Evolutionary conservation across 2,329 filamentous ascomycete genomes (phyloP), one percentile per base, ranked within the genome.

Genomic region (Aciculosporium take): DNA sequence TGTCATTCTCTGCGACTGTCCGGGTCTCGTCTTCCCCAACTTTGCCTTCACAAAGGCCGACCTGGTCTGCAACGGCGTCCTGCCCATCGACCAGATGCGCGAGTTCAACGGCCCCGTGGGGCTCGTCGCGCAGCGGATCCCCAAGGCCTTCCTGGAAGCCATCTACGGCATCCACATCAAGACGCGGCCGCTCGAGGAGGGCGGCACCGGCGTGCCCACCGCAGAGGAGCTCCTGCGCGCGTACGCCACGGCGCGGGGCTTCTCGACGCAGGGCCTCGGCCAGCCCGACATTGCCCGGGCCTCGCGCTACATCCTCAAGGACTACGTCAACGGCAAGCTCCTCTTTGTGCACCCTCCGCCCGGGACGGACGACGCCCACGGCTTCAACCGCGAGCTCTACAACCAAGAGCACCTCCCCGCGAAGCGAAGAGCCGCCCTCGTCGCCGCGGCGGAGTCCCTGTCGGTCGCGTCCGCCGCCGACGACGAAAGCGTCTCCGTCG

Each of bases 21-120:
- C 91, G 8, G 91, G 91, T 80, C 79, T 98, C 17, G 93, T 98
- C 1, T 96, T 98, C 61, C 88, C 91, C 53, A 96, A 96, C 64
- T 98, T 96, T 53, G 89, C 91, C 43, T 88, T 81, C 35, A 96
- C 88, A 36, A 96, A 96, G 64, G 91, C 85, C 30, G 91, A 98
- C 55, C 76, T 98, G 17, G 91, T 98, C 8, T 91, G 87, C 62
- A 94, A 89, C 56, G 91, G 91, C 57, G 78, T 98, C 17, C 71
- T 98, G 25, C 91, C 91, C 9, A 98, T 98, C 53, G 91, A 98
- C 59, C 91, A 98, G 62, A 72, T 96, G 51, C 78, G 91, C 47
- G 91, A 98, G 58, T 94, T 83, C 66, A 88, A 79, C 3, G 91
- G 91, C 1, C 91, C 91, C 1, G 81, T 81, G 15, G 79, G 77